Percentiles rank a stretch among this genome's conserved stretches.
Conservation (phyloP, 768 basidiomycete genomes). For the Leucocoprinus leucothites region DNA sequence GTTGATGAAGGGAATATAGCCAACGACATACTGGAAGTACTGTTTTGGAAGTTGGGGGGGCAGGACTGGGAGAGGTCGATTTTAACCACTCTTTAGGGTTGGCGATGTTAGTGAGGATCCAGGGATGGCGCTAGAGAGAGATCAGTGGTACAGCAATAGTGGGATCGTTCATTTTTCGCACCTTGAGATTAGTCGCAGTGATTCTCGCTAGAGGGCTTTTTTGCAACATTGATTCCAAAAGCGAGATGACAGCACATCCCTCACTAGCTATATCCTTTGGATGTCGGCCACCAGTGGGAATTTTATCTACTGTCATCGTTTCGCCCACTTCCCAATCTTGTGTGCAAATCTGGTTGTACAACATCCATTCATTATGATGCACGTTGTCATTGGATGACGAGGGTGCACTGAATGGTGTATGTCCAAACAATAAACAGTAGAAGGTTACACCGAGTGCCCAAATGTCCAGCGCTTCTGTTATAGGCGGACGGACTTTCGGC, state of each 20-base stretch:
- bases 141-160: not conserved
- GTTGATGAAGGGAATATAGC: constrained; percentile 26
- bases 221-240: constrained; percentile 38
- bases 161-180: constrained; percentile 7
- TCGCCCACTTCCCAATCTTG: constrained; percentile 36
- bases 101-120: constrained; percentile 32
- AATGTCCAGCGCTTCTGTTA: constrained; percentile 44
- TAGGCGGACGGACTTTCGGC: constrained; percentile 30
- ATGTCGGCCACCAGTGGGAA: constrained; percentile 32
- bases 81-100: constrained; percentile 36
- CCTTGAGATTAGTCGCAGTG: constrained; percentile 32
- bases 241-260: constrained; percentile 26
- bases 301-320: constrained; percentile 34
- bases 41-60: not conserved
- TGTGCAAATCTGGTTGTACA: constrained; percentile 39
- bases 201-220: constrained; percentile 35
- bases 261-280: constrained; percentile 26
- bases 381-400: constrained; percentile 30
- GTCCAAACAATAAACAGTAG: constrained; percentile 45
- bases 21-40: constrained; percentile 19
- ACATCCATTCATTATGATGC: constrained; percentile 34
- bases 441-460: constrained; percentile 47
- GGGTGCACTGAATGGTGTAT: constrained; percentile 37
- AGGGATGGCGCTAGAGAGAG: constrained; percentile 30
- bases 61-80: constrained; percentile 24